phyloP scores from a whole-genome alignment of 2,329 filamentous ascomycete genomes.

The Exophiala spinifera region DNA sequence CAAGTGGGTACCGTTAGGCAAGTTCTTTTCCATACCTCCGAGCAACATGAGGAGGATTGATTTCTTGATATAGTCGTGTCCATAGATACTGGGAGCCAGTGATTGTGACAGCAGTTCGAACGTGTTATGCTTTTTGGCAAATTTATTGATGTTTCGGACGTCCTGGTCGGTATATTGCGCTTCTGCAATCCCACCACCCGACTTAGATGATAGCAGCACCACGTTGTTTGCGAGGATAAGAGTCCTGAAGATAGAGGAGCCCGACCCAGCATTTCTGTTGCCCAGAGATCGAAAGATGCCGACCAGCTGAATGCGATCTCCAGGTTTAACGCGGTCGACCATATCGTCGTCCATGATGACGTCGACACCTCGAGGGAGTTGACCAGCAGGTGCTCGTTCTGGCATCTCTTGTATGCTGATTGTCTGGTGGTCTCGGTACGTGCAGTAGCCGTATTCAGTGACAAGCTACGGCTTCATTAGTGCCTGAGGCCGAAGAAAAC shows the following conservation, averaged over 20 bases:
- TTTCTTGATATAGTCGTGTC: constrained; percentile 96
- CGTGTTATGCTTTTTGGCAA: constrained; percentile 89
- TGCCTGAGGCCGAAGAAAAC: constrained; percentile 1
- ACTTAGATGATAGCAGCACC: constrained; percentile 91
- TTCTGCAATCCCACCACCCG: constrained; percentile 87
- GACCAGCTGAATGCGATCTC: constrained; percentile 94
- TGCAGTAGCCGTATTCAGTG: constrained; percentile 94
- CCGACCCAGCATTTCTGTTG: constrained; percentile 86
- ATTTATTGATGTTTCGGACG: constrained; percentile 97
- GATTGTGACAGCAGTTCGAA: constrained; percentile 93
- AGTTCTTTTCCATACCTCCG: constrained; percentile 95
- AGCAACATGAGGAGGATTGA: constrained; percentile 93
- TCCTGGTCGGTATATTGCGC: constrained; percentile 93
- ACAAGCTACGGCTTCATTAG: constrained; percentile 54
- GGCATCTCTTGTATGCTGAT: constrained; percentile 99
- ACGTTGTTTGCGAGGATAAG: constrained; percentile 92
- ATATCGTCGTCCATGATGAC: constrained; percentile 96
- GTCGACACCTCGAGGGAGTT: constrained; percentile 91
- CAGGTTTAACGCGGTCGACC: constrained; percentile 90
- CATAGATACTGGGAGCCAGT: constrained; percentile 91
- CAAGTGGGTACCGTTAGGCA: constrained; percentile 96
- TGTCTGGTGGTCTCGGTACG: constrained; percentile 93
- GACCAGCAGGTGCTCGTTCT: constrained; percentile 88
- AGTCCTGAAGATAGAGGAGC: constrained; percentile 92
- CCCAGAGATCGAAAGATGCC: constrained; percentile 92